Base-by-base conservation (phyloP, 2,329 filamentous ascomycete species). In the Aureobasidium namibiae region DNA sequence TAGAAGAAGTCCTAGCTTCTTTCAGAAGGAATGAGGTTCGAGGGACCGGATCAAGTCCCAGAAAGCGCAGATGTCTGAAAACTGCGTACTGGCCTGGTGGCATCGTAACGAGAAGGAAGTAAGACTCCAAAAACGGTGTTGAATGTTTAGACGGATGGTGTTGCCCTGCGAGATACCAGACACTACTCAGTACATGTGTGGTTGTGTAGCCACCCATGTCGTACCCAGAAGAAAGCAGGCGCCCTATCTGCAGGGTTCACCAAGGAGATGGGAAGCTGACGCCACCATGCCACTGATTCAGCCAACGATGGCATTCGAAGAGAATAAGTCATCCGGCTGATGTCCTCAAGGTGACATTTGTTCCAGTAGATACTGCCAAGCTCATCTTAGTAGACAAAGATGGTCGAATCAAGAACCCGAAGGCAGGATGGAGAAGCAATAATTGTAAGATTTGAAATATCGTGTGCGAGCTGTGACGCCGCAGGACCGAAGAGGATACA, bases 151-250 rank as follows among this genome's bases (percentile, higher is more conserved):
- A 29, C 54, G 16, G 42, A 34, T 5, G n/a, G 21, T 38, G 41
- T 38, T 57, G 21, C 31, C 54, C 42, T 48, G 23, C 42, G 21
- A 23, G 54, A 57, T 57, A 57, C 23, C 23, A 39, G 42, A 48
- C 33, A 23, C 18, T 38, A 52, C 34, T 29, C 48, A 52, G 16
- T 39, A 39, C 54, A 57, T 57, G 52, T 56, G 26, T 16, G 31
- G 31, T 57, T 57, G 54, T 48, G 54, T 57, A 57, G 41, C 54
- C 33, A 57, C 41, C 41, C 54, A 46, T 57, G 54, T 57, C 42
- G 54, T 57, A 57, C 54, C n/a, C 24, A 56, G 34, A 54, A 56
- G 21, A 45, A 45, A 56, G 39, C 21, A 56, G 39, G 39, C 39
- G 38, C 42, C 54, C n/a, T 57, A 48, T 57, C 42, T 48, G 54